Conservation (phyloP, 345 rosid species). For the Eucalyptus dawsonii region DNA sequence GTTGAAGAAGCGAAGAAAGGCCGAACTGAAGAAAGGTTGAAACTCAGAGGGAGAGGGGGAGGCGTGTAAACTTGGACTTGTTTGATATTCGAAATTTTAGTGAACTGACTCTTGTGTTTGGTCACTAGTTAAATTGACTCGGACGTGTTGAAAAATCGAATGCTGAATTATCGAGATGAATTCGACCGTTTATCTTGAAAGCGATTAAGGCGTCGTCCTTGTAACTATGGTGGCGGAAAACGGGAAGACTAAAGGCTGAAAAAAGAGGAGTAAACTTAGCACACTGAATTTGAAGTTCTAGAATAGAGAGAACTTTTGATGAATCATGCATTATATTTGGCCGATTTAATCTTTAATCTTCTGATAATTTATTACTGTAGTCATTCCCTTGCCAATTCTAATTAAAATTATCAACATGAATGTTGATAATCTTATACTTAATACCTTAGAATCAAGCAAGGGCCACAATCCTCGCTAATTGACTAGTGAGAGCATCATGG, state of each 20-base stretch:
- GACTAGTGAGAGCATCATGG: too few relatives aligned
- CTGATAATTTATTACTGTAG: neutral
- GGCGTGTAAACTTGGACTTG: neutral
- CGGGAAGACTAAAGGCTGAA: neutral
- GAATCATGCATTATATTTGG: neutral
- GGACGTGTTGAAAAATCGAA: neutral
- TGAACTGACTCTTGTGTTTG: neutral
- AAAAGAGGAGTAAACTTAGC: neutral
- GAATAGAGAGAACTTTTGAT: neutral
- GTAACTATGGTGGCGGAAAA: neutral
- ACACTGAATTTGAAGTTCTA: neutral
- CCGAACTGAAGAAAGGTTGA: too few relatives aligned
- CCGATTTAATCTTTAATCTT: too few relatives aligned
- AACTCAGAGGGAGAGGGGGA: too few relatives aligned
- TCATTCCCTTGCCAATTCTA: accelerated
- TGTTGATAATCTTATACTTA: too few relatives aligned
- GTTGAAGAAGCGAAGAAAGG: too few relatives aligned
- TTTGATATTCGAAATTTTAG: neutral
- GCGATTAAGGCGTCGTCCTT: neutral
- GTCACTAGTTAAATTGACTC: neutral
- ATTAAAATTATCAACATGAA: neutral
- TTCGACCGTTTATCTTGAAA: neutral
- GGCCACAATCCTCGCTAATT: accelerated
- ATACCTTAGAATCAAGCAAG: neutral
- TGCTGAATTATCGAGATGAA: neutral